Conservation (phyloP, 208 protist genomes). For the Wallacemonas sp. region DNA sequence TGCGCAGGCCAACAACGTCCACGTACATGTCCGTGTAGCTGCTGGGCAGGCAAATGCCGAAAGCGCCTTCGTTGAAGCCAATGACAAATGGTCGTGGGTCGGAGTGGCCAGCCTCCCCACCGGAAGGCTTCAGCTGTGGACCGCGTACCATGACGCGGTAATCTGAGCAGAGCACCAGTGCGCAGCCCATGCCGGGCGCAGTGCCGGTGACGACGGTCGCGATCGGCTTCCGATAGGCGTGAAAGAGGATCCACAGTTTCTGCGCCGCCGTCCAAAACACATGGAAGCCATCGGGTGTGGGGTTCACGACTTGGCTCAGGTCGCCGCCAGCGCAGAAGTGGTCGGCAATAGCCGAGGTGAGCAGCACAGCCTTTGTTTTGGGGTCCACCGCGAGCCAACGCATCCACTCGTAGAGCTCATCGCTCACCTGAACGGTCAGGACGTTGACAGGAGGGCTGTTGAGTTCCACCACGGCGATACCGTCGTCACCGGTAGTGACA, state of each 20-base stretch:
- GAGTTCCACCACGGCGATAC: slow-evolving; percentile 29
- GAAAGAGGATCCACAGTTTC: slow-evolving; percentile 43
- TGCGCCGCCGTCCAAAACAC: slow-evolving; percentile 42
- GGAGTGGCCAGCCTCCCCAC: too few species aligned
- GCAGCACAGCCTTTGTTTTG: slow-evolving; percentile 25
- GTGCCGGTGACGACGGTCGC: slow-evolving; percentile 40
- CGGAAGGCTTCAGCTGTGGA: too few species aligned
- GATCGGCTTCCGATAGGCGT: slow-evolving; percentile 39
- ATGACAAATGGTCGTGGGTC: slow-evolving; percentile 25
- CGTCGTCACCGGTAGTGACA: slow-evolving; percentile 21
- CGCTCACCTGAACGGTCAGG: slow-evolving; percentile 25
- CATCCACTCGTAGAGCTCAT: slow-evolving; percentile 39
- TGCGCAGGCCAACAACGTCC: slow-evolving; percentile 57
- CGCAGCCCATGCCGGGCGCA: slow-evolving; percentile 42
- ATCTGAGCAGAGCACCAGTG: slow-evolving; percentile 38
- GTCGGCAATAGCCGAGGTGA: slow-evolving; percentile 36
- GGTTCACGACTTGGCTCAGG: slow-evolving; percentile 38
- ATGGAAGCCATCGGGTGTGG: slow-evolving; percentile 28
- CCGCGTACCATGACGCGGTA: slow-evolving; percentile 41
- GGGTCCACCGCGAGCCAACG: slow-evolving; percentile 38
- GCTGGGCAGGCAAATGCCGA: slow-evolving; percentile 37
- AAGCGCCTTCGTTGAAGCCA: slow-evolving; percentile 46
- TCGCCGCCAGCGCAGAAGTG: slow-evolving; percentile 56
- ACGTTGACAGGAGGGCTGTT: slow-evolving; percentile 32
- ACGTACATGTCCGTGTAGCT: slow-evolving; percentile 41